Evolutionary conservation across 1,139 yeast species (phyloP).

Genomic region (Yamadazyma sp.): DNA sequence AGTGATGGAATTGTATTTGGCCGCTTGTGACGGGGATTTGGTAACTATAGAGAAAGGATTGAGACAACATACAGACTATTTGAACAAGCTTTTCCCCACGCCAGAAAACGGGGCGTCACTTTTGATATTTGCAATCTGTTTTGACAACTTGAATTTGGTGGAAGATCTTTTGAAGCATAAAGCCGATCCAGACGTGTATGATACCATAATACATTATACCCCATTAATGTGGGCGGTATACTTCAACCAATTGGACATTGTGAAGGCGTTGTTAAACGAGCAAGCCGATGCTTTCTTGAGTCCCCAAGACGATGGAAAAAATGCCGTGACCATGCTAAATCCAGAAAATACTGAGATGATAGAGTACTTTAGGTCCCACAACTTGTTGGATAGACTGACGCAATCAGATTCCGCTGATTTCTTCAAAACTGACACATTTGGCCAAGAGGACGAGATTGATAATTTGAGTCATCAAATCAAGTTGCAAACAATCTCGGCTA

Average conservation of each 20-base stretch:
- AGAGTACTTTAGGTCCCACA: conserved; percentile 41
- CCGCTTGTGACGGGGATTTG: conserved; percentile 54
- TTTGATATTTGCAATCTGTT: conserved; percentile 53
- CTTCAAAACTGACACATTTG: conserved; percentile 19
- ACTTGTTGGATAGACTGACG: conserved; percentile 30
- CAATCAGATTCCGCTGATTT: conserved; percentile 13
- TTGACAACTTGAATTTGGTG: conserved; percentile 41
- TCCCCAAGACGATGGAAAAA: conserved; percentile 31
- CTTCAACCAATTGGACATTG: conserved; percentile 35
- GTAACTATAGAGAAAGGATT: conserved; percentile 40
- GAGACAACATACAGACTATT: conserved; percentile 27
- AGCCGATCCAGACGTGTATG: conserved; percentile 42
- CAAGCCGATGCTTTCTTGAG: conserved; percentile 43
- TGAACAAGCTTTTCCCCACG: conserved; percentile 26
- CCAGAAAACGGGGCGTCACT: conserved; percentile 49
- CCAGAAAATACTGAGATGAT: conserved; percentile 33
- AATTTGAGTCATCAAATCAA: conserved; percentile 45
- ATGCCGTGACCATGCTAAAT: conserved; percentile 33
- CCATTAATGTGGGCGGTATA: conserved; percentile 54
- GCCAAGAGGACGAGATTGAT: conserved; percentile 37
- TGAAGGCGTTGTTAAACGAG: conserved; percentile 33
- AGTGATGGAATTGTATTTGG: conserved; percentile 37
- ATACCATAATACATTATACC: conserved; percentile 33
- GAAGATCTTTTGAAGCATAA: conserved; percentile 41
- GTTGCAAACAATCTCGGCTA: conserved; percentile 46